phyloP scores from a whole-genome alignment of 768 basidiomycete genomes.

The Xerocomellus intermedius region DNA sequence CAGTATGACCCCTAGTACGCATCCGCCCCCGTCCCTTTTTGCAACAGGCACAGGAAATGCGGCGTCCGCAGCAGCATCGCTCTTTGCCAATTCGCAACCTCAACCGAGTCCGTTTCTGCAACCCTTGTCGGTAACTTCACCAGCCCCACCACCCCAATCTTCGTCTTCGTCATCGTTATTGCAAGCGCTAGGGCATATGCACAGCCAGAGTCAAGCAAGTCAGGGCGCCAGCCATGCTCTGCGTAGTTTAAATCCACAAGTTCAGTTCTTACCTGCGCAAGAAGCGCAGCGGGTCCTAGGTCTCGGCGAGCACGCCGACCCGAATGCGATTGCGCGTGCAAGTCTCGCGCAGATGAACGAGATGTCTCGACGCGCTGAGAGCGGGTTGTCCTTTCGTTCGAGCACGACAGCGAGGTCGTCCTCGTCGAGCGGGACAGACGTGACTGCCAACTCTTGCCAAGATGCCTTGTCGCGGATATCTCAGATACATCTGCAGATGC shows the following conservation, averaged over 20 bases:
- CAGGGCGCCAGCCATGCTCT: constrained; percentile 1
- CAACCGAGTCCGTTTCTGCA: constrained; percentile 32
- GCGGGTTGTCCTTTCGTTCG: constrained; percentile 29
- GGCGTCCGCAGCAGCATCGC: constrained; percentile 11
- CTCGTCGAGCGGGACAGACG: constrained; percentile 16
- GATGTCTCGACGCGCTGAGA: constrained; percentile 62
- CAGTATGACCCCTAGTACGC: constrained; percentile 34
- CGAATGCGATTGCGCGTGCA: constrained; percentile 59
- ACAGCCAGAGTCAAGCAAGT: constrained; percentile 8
- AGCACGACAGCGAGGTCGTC: constrained; percentile 17
- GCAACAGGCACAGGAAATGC: constrained; percentile 17
- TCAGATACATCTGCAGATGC: constrained; percentile 46
- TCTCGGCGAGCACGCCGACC: constrained; percentile 42
- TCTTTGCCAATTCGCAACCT: constrained; percentile 24
- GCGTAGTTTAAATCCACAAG: constrained; percentile 10
- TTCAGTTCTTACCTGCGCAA: constrained; percentile 53
- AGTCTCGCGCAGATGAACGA: constrained; percentile 79
- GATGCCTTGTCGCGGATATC: constrained; percentile 54
- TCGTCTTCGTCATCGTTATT: constrained; percentile 26
- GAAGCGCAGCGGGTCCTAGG: constrained; percentile 54
- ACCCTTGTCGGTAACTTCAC: constrained; percentile 14
- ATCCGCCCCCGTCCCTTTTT: constrained; percentile 30
- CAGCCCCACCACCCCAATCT: constrained; percentile 13
- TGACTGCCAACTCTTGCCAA: constrained; percentile 26
- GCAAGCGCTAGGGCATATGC: constrained; percentile 24